phyloP scores from a whole-genome alignment of 257 asterid species.

The Solanum phureja region DNA sequence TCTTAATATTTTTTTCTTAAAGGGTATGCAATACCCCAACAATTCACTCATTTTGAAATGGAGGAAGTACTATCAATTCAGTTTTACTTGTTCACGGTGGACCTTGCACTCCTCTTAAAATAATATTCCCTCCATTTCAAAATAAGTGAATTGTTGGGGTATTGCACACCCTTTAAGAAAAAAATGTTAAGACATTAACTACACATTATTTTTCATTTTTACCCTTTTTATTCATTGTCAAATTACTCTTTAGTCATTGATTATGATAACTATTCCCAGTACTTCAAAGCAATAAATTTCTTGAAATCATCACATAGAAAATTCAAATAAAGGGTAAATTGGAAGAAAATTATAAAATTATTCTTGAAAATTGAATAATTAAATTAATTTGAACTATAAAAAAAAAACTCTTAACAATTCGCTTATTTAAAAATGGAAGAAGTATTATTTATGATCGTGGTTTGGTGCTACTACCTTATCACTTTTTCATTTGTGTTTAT shows the following conservation, averaged over 20 bases:
- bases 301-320: neutral
- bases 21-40: neutral
- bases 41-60: neutral
- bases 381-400: too few relatives aligned
- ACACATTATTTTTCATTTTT: neutral
- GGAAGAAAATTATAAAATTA: too few relatives aligned
- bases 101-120: neutral
- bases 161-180: neutral
- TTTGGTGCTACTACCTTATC: neutral
- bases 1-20: neutral
- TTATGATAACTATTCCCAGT: neutral
- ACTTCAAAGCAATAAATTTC: neutral
- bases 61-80: neutral
- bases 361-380: too few relatives aligned
- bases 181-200: neutral
- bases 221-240: too few relatives aligned
- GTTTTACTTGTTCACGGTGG: neutral
- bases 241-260: neutral
- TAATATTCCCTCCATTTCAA: neutral
- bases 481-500: neutral
- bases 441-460: neutral
- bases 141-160: neutral
- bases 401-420: too few relatives aligned
- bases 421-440: too few relatives aligned
- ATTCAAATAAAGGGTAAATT: neutral